Evolutionary conservation across 768 basidiomycete genomes (phyloP).

Genomic region (Cyclocybe cylindracea): DNA sequence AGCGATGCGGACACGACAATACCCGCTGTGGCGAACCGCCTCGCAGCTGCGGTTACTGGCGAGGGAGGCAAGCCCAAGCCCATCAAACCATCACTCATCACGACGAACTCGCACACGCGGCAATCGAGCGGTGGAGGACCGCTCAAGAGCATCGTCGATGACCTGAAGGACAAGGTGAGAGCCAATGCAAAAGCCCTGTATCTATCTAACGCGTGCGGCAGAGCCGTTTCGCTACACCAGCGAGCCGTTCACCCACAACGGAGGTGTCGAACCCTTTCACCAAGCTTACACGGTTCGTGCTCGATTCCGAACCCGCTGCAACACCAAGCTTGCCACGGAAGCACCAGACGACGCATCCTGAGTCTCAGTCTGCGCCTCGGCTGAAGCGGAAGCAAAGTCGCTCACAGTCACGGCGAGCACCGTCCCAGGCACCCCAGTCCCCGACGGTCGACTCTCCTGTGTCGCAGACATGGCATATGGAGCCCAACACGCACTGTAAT

Average conservation of each 20-base stretch:
- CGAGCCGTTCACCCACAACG: constrained; percentile 35
- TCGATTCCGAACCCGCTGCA: constrained; percentile 18
- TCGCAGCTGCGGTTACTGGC: constrained; percentile 13
- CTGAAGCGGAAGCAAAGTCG: constrained; percentile 54
- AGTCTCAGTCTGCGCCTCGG: constrained; percentile 35
- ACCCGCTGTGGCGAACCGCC: constrained; percentile 22
- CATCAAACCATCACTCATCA: constrained; percentile 17
- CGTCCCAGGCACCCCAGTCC: constrained; percentile 13
- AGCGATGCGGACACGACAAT: constrained; percentile 18
- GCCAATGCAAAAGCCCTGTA: neutral
- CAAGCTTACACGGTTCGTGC: constrained; percentile 40
- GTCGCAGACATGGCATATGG: constrained; percentile 44
- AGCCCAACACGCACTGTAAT: constrained; percentile 72
- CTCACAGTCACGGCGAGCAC: constrained; percentile 51
- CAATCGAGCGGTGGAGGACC: constrained; percentile 35
- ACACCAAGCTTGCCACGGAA: constrained; percentile 35
- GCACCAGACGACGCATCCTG: constrained; percentile 50
- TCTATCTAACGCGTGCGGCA: constrained; percentile 27
- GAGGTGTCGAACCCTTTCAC: constrained; percentile 63
- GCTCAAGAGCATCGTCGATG: constrained; percentile 76
- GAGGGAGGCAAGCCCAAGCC: constrained; percentile 19
- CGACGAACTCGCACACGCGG: constrained; percentile 20
- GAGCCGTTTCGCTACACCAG: constrained; percentile 36
- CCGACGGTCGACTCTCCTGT: constrained; percentile 3
- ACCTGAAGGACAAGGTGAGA: constrained; percentile 65